Conservation (phyloP, 2,329 filamentous ascomycete species). For the Myriosclerotinia scirpicola region DNA sequence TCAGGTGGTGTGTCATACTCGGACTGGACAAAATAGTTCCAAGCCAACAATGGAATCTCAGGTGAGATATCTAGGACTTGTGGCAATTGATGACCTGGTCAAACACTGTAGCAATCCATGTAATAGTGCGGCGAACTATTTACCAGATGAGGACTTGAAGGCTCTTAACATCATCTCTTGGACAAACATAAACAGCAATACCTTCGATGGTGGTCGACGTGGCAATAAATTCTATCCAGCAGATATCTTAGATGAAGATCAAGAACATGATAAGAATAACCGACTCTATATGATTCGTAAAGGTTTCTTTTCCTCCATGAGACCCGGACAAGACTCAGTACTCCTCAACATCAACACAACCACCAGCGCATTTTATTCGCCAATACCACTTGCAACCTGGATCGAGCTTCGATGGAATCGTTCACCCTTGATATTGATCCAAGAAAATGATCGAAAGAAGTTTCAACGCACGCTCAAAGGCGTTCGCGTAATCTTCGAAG, state of each 20-base stretch:
- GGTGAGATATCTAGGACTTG: not conserved
- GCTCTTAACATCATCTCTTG: conserved; percentile 28
- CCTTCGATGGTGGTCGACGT: conserved; percentile 4
- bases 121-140: not conserved
- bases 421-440: not conserved
- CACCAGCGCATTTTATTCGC: conserved; percentile 16
- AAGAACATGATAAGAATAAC: not conserved
- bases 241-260: not conserved
- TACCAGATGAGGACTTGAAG: conserved; percentile 9
- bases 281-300: conserved; percentile 11
- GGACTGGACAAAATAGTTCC: not conserved
- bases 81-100: not conserved
- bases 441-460: not conserved
- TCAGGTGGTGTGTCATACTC: not conserved
- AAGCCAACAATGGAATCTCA: not conserved
- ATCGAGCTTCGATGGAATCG: not conserved
- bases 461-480: conserved; percentile 1
- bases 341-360: conserved; percentile 26
- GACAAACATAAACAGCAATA: conserved; percentile 20
- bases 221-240: conserved; percentile 27
- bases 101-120: not conserved
- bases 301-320: conserved; percentile 27
- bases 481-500: not conserved
- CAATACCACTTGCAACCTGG: not conserved
- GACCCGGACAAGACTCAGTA: conserved; percentile 23